Base-by-base conservation (phyloP, 164 flowering plant genomes). In the Liquidambar formosana region DNA sequence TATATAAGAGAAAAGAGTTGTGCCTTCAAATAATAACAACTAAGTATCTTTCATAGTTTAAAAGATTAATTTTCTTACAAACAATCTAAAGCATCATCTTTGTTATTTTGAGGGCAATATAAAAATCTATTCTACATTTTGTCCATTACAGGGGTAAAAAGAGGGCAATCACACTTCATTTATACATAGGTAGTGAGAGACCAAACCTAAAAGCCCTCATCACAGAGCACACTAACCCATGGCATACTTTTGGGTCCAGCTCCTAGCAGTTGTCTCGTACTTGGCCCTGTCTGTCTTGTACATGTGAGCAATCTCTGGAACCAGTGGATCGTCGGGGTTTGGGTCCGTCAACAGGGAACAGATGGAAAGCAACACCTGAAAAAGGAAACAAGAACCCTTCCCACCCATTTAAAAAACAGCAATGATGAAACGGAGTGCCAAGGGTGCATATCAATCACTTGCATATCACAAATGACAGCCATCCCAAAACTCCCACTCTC, bases 241-340 rank as follows among this genome's bases (percentile, higher is more conserved):
- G 53, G 86, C 88, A 71, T 80, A 84, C 64, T 84, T 84, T 80
- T 84, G 88, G n/a, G 83, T 84, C 88, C 88, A 84, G 86, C 78
- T 73, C 47, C 86, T 71, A 19, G 86, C 86, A 22, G 86, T 85
- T 6, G 81, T 65, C 69, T 84, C 88, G 38, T 82, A 84, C 81
- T 84, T 84, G 72, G 72, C 67, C 52, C 81, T 52, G 59, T 84
- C 84, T 1, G 80, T 79, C 73, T 80, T 85, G 82, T 85, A 85
- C 80, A 82, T 79, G 65, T 82, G 86, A 11, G 88, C 88, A 26
- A 84, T 84, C 75, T 84, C 88, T 23, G 88, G 88, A 66, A 84
- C 88, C 41, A 84, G 72, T 6, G 86, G 88, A 45, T 82, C 86
- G 65, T 82, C 86, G 1, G 86, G 88, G 73, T 84, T 84, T 15